Percentiles rank a stretch among this genome's conserved stretches.
These are phyloP conservation scores for Boletellus emodensis DNA, from an alignment of 768 basidiomycete genomes.

Conservation along the genomic window DNA sequence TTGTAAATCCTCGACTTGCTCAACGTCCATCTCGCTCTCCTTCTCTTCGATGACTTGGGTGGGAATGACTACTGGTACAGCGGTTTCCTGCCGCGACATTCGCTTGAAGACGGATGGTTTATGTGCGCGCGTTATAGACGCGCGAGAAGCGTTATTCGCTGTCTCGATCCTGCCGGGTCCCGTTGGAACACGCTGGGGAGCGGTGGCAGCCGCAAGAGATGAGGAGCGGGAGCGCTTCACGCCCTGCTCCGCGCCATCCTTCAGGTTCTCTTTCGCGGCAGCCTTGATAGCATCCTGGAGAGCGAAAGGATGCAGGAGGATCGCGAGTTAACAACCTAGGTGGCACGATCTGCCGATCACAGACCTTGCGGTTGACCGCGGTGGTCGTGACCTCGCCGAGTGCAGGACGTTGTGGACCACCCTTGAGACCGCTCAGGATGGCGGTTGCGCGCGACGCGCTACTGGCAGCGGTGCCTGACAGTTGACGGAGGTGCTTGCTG, in stretches of 20 bases:
- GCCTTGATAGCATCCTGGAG: constrained; percentile 40
- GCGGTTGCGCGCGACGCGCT: constrained; percentile 50
- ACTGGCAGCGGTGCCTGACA: constrained; percentile 44
- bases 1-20: constrained; percentile 33
- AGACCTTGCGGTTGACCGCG: constrained; percentile 74
- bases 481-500: constrained; percentile 61
- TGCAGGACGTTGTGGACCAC: constrained; percentile 59
- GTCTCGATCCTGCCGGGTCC: constrained; percentile 52
- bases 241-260: constrained; percentile 52
- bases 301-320: constrained; percentile 1
- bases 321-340: background rate
- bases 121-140: constrained; percentile 19
- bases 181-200: constrained; percentile 65
- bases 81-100: constrained; percentile 40
- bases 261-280: constrained; percentile 52
- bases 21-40: constrained; percentile 63
- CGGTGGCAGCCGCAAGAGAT: constrained; percentile 58
- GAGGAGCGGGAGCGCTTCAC: constrained; percentile 59
- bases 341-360: constrained; percentile 17
- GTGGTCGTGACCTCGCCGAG: constrained; percentile 79
- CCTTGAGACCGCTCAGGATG: constrained; percentile 45
- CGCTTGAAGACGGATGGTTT: constrained; percentile 37
- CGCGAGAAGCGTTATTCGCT: constrained; percentile 40
- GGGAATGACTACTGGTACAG: constrained; percentile 41
- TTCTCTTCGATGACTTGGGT: constrained; percentile 42